Evolutionary conservation across 257 asterid genomes (phyloP), one percentile per base, ranked within the genome.

Genomic region (Jaltomata sinuosa): DNA sequence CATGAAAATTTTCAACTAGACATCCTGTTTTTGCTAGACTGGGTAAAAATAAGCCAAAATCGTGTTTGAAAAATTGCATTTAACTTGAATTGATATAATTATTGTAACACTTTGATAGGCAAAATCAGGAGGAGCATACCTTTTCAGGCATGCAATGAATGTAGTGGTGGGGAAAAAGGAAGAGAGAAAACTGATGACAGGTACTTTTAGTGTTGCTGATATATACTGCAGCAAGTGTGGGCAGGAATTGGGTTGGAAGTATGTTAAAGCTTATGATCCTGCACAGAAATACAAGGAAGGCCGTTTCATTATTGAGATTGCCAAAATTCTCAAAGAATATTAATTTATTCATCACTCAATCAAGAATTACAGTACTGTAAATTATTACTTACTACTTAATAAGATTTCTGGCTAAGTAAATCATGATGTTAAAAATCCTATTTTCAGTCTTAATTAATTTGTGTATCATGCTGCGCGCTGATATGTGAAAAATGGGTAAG

Each of bases 101-200:
- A 9, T 72, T n/a, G n/a, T 52, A 55, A 29, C 34, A 9, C 6
- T 12, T 81, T 14, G 5, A 29, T 61, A 84, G 91, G 91, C 88
- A 69, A 86, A 79, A 59, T 65, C 88, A 1, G 89, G 89, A 50
- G 22, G n/a, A 74, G 88, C 89, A 19, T 84, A 79, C 49, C n/a
- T 88, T 86, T 88, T 88, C 50, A 9, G 21, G n/a, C 77, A 86
- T 36, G 91, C 91, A 9, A 83, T 61, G 88, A 88, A 88, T 61
- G 52, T 88, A n/a, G 83, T 85, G 22, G 18, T 88, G 84, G 91
- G 91, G 18, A 65, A 74, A 82, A 88, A 69, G 19, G 88, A 86
- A 80, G 91, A 86, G 11, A 83, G 57, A 19, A 36, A 71, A 45
- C 88, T 84, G 10, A 7, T 86, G 8, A 84, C 85, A 1, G 91